A percentile compares a stretch with the other conserved stretches of the same genome.
Conservation (phyloP, 768 basidiomycete species). For the Amyloporia xantha region DNA sequence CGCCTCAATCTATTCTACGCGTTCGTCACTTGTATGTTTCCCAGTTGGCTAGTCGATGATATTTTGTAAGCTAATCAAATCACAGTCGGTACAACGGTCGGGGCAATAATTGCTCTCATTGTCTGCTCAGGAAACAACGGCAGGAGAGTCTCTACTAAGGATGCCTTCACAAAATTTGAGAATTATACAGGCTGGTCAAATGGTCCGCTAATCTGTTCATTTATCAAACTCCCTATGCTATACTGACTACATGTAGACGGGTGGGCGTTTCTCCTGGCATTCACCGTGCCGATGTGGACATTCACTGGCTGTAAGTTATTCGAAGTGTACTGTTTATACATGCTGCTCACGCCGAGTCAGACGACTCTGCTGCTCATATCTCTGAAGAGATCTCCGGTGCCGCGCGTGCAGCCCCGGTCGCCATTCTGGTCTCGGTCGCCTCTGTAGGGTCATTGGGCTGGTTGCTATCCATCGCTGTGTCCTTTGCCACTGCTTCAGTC, state of each 20-base stretch:
- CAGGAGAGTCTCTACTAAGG: slow-evolving; percentile 53
- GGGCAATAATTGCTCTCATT: slow-evolving; percentile 54
- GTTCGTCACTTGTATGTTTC: slow-evolving; percentile 48
- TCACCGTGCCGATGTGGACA: slow-evolving; percentile 75
- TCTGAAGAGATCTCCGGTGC: slow-evolving; percentile 68
- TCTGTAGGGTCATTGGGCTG: slow-evolving; percentile 55
- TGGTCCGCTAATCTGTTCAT: slow-evolving; percentile 32
- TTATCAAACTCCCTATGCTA: too few species aligned
- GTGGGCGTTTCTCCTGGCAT: slow-evolving; percentile 67
- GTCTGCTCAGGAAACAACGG: slow-evolving; percentile 48
- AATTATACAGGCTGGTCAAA: slow-evolving; percentile 64
- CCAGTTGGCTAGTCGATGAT: too few species aligned
- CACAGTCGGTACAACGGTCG: slow-evolving; percentile 57
- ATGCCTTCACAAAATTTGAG: slow-evolving; percentile 63
- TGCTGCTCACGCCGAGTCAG: slow-evolving; percentile 28
- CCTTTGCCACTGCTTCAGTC: slow-evolving; percentile 54
- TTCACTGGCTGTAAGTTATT: slow-evolving; percentile 57
- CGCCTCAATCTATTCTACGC: slow-evolving; percentile 64
- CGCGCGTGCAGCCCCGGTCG: slow-evolving; percentile 56
- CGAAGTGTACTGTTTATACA: neutral
- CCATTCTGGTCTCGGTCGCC: slow-evolving; percentile 57
- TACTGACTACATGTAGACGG: slow-evolving; percentile 54
- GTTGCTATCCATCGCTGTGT: slow-evolving; percentile 54
- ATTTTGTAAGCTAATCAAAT: too few species aligned
- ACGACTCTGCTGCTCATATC: slow-evolving; percentile 72